Conservation (phyloP, 1,284 basidiomycete genomes). For the Leucoagaricus sp. region DNA sequence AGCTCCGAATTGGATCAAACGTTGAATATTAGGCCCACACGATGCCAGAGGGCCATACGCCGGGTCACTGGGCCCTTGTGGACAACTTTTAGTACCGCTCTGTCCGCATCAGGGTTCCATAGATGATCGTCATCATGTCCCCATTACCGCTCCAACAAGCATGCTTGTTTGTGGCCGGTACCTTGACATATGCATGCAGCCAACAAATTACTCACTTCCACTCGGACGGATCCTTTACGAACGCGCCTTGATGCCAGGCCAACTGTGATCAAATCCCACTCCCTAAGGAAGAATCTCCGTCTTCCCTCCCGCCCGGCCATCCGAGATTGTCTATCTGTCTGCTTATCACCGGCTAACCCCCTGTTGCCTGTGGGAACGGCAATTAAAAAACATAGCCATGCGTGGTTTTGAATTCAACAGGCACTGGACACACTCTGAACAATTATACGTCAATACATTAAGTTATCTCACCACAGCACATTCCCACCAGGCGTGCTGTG, state of each 20-base stretch:
- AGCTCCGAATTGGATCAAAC: constrained; percentile 10
- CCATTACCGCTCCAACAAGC: not conserved
- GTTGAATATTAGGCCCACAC: constrained; percentile 10
- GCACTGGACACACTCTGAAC: not conserved
- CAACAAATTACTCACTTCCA: constrained; percentile 6
- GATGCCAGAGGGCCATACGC: constrained; percentile 9
- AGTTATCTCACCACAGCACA: too few species aligned
- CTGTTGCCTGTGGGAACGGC: not conserved
- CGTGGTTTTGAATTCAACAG: not conserved
- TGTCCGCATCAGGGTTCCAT: constrained; percentile 8
- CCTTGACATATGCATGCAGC: constrained; percentile 6
- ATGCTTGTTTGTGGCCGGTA: not conserved
- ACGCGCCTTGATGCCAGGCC: not conserved
- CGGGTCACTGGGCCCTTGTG: constrained; percentile 1
- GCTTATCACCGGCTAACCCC: constrained; percentile 6
- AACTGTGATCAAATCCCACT: not conserved
- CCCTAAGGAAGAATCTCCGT: constrained; percentile 3
- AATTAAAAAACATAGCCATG: not conserved
- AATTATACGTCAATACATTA: not conserved
- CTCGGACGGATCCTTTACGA: constrained; percentile 10
- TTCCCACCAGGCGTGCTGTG: not conserved
- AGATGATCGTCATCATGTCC: not conserved
- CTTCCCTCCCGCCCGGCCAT: not conserved
- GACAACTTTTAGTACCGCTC: constrained; percentile 2
- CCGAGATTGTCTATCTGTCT: not conserved